Conservation (phyloP, 2,329 filamentous ascomycete genomes). For the Byssothecium circinans region DNA sequence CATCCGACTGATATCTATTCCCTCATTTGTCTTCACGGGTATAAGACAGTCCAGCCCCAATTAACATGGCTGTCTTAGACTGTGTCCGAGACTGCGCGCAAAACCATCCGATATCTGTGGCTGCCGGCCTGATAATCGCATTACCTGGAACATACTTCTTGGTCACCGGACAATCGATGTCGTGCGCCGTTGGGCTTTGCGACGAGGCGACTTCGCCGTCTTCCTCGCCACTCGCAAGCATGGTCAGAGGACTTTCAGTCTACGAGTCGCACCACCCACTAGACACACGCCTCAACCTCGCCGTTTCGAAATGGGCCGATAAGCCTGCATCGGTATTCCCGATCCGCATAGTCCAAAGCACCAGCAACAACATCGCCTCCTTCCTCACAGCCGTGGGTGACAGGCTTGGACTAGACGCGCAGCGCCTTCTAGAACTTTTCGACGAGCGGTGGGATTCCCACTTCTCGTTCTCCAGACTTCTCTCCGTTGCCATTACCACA, state of each 20-base stretch:
- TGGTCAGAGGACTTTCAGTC: constrained; percentile 9
- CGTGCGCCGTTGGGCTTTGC: constrained; percentile 13
- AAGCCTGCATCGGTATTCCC: constrained; percentile 13
- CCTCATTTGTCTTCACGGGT: not conserved
- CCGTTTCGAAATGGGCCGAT: constrained; percentile 18
- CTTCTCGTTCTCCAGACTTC: constrained; percentile 20
- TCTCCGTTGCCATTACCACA: constrained; percentile 22
- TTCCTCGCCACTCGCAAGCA: constrained; percentile 1
- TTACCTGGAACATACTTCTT: constrained; percentile 24
- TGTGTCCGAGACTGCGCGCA: constrained; percentile 25
- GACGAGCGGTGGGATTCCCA: constrained; percentile 18
- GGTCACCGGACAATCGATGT: constrained; percentile 15
- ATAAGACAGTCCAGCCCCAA: not conserved
- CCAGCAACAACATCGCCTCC: constrained; percentile 9
- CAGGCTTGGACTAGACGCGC: constrained; percentile 10
- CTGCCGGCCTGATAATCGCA: constrained; percentile 21
- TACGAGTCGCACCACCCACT: constrained; percentile 9
- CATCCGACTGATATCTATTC: not conserved
- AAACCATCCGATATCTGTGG: constrained; percentile 22
- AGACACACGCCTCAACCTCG: constrained; percentile 9
- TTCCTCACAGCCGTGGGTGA: constrained; percentile 12
- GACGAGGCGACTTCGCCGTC: constrained; percentile 3
- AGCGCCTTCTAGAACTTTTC: constrained; percentile 2
- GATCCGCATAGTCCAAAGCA: constrained; percentile 16
- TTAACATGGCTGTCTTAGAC: constrained; percentile 24